Base-by-base conservation (phyloP, 805 yeast genomes). In the Saturnispora saitoi region DNA sequence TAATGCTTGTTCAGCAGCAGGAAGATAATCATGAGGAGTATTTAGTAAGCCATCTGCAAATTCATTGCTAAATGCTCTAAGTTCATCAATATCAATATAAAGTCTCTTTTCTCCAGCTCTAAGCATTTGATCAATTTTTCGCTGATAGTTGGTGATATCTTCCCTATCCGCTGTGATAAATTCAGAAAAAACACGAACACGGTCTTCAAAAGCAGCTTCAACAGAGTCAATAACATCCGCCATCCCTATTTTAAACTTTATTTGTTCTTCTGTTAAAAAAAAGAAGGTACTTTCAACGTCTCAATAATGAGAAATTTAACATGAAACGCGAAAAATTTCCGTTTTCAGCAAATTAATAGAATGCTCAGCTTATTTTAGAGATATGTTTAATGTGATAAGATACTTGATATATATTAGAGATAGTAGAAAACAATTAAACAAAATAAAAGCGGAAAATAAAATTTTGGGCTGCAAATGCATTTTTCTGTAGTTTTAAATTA, bases 141-240 rank as follows among this genome's bases (percentile, higher is more conserved):
- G 83, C 54, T 80, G 76, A 67, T 89, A 86, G 53, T 80, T 77
- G 0, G 84, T 75, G 20, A 53, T 41, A 6, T 64, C 66, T 37
- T 75, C 73, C 17, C 70, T 72, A 49, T 76, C 76, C 22, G 80
- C 72, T 36, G 72, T 75, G 42, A 93, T 69, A 61, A 90, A 91
- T 58, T 91, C 97, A 56, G 85, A 89, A 68, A 91, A 91, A 56
- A 83, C 74, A 60, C 96, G 80, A 19, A 86, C 86, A 54, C 97
- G 81, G 64, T 90, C 97, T 48, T 83, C 81, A 61, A 82, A 84
- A 9, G 64, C 65, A 34, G 67, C 67, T 54, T 64, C 68, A 17
- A 65, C 56, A 45, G 59, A 55, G 22, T 61, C 63, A 30, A 55
- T 54, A 29, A 50, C 48, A 15, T 56, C 60, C 40, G 60, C 66